These are phyloP conservation scores for Ammopiptanthus mongolicus DNA, from an alignment of 306 rosid species.

Conservation along the genomic window DNA sequence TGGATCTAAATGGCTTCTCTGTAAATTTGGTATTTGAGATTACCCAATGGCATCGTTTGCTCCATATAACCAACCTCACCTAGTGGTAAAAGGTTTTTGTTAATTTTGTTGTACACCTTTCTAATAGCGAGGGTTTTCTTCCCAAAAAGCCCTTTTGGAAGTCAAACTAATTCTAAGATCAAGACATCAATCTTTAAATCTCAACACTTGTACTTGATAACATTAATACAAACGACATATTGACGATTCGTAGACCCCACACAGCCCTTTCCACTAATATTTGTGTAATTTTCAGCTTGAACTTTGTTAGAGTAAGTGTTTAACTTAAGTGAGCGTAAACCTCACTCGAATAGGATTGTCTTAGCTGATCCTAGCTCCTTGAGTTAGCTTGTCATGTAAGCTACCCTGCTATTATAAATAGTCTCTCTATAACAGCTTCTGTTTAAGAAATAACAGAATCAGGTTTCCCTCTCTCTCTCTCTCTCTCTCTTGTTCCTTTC, in stretches of 20 bases:
- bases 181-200: not conserved
- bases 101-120: not conserved
- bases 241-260: not conserved
- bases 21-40: not conserved
- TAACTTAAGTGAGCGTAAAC: too few relatives aligned
- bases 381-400: too few relatives aligned
- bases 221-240: not conserved
- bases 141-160: not conserved
- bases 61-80: not conserved
- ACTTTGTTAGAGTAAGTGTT: too few relatives aligned
- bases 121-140: not conserved
- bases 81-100: not conserved
- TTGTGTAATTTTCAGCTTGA: too few relatives aligned
- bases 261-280: too few relatives aligned
- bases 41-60: not conserved
- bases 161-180: not conserved
- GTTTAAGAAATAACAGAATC: too few relatives aligned
- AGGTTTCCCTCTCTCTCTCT: too few relatives aligned
- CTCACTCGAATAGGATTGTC: too few relatives aligned
- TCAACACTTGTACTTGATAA: not conserved
- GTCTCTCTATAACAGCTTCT: too few relatives aligned
- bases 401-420: too few relatives aligned
- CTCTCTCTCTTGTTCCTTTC: too few relatives aligned
- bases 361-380: too few relatives aligned
- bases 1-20: not conserved